Base-by-base conservation (phyloP, 2,329 filamentous ascomycete species). In the Eutypella sp. region DNA sequence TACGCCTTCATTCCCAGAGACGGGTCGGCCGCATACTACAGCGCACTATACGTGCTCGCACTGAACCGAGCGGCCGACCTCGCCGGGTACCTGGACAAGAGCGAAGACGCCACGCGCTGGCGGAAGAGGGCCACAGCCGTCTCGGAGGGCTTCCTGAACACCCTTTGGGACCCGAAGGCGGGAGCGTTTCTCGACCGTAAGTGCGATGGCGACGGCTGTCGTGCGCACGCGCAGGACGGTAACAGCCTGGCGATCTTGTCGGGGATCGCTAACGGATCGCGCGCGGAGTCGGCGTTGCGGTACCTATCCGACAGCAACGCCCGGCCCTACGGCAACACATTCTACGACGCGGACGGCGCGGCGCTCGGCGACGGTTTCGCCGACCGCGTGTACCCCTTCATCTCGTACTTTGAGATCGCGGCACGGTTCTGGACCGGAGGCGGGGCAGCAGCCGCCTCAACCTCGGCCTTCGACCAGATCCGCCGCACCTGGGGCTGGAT, bases 341-440 rank as follows among this genome's bases (percentile, higher is more conserved):
- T 78, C 54, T 78, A 74, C 54, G 74, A 78, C 54, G 71, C 67
- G 31, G 68, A 64, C 37, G 54, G 62, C 3, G 56, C 75, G 5
- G 53, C 47, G 5, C 51, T 61, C 0, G 56, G 52, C 1, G 50
- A 49, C 0, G 67, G 64, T 1, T 75, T 68, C 52, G 66, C 66
- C 2, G 57, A 70, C 41, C 66, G 73, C 11, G 74, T 77, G 3
- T 78, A 78, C 45, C 65, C 75, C 2, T 76, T 78, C 49, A 68
- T 72, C 16, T 76, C 74, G 2, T 78, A 74, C 55, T 77, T 78
- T 50, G 75, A 78, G 59, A 63, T 74, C 16, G 64, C 68, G n/a
- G 74, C 74, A 11, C 69, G 74, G 9, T 75, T 78, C 51, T 55
- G 59, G 19, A 57, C 42, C 9, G 66, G 63, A 33, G 29, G 11